Conservation (phyloP, 805 yeast species). For the Gaillardinia entomophila region DNA sequence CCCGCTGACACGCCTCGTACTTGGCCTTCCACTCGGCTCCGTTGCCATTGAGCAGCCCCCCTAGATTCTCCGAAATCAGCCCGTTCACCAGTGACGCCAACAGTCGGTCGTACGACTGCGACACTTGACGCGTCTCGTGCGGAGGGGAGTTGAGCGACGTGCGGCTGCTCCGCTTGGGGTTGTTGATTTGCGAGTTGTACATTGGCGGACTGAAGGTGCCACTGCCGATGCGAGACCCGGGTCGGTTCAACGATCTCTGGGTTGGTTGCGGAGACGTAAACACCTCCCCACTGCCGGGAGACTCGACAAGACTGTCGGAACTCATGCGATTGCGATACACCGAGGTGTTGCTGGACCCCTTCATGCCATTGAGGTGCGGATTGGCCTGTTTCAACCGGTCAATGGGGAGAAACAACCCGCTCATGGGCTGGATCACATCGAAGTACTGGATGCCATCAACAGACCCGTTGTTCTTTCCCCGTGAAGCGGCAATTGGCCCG, state of each 20-base stretch:
- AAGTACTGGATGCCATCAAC: constrained; percentile 71
- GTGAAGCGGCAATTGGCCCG: constrained; percentile 48
- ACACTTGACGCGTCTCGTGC: not conserved
- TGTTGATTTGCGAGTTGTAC: not conserved
- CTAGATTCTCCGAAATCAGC: not conserved
- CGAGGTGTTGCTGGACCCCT: not conserved
- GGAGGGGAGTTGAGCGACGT: not conserved
- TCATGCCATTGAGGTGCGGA: constrained; percentile 15
- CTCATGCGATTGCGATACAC: not conserved
- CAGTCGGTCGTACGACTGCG: no score
- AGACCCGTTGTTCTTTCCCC: constrained; percentile 85
- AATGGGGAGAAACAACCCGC: constrained; percentile 72
- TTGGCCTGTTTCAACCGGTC: constrained; percentile 35
- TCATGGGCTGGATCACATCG: constrained; percentile 51
- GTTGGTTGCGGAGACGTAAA: not conserved
- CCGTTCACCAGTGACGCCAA: not conserved
- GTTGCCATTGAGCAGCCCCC: constrained; percentile 5
- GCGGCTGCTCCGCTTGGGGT: not conserved
- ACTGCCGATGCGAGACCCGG: not conserved
- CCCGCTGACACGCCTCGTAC: constrained; percentile 14
- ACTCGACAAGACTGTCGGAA: not conserved
- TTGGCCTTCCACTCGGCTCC: constrained; percentile 16
- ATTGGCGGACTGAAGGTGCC: not conserved
- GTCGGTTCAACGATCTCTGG: not conserved
- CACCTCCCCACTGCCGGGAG: not conserved